Conservation (phyloP, 768 basidiomycete genomes). For the Psilocybe azurescens region DNA sequence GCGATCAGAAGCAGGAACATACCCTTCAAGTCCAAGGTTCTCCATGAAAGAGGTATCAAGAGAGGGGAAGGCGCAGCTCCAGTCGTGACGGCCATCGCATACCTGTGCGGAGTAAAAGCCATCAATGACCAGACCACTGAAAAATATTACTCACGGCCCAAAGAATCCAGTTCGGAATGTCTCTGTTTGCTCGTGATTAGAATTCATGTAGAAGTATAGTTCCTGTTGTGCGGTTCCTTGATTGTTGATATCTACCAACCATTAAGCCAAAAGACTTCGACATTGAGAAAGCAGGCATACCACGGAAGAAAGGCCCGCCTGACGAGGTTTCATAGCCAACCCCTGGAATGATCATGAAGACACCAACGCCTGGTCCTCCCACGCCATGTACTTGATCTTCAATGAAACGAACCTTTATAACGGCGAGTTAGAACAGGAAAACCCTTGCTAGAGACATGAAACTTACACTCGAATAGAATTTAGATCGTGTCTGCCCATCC, state of each 20-base stretch:
- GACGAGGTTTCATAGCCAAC: conserved; percentile 51
- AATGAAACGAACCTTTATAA: conserved; percentile 48
- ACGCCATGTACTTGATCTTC: conserved; percentile 56
- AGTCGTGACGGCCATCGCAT: conserved; percentile 48
- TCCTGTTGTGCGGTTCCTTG: conserved; percentile 53
- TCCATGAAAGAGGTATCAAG: conserved; percentile 51
- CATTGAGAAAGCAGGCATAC: conserved; percentile 17
- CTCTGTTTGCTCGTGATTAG: conserved; percentile 50
- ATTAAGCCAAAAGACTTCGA: too few relatives aligned
- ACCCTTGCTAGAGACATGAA: too few relatives aligned
- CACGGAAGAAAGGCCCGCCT: conserved; percentile 56
- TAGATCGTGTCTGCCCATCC: conserved; percentile 52
- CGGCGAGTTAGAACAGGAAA: not conserved
- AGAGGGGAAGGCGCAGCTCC: conserved; percentile 45
- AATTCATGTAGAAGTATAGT: conserved; percentile 56
- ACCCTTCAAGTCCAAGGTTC: conserved; percentile 46
- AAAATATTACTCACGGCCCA: conserved; percentile 41
- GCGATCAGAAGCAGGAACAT: conserved; percentile 47
- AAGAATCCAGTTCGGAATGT: conserved; percentile 50
- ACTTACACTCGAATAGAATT: conserved; percentile 52
- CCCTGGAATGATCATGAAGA: conserved; percentile 50
- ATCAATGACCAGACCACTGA: not conserved
- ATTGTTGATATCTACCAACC: conserved; percentile 46
- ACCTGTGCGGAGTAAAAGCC: conserved; percentile 25
- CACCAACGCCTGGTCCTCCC: conserved; percentile 49